phyloP scores from a whole-genome alignment of 495 filamentous ascomycete genomes.

The Xylona heveae region DNA sequence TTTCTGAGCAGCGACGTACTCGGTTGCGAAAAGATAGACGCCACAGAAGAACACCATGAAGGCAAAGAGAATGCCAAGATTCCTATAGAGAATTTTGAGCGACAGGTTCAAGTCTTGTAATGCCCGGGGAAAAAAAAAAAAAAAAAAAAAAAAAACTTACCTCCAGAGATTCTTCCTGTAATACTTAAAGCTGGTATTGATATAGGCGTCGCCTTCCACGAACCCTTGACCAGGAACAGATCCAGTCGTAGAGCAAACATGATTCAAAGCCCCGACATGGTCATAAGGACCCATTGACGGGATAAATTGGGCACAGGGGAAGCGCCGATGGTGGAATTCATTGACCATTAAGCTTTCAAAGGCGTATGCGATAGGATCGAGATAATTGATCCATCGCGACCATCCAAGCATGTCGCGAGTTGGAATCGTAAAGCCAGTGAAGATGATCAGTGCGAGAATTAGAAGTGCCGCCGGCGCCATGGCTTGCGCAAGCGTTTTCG shows the following conservation, averaged over 20 bases:
- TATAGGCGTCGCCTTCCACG: constrained; percentile 49
- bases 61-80: constrained; percentile 58
- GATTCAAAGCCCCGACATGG: constrained; percentile 16
- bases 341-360: constrained; percentile 86
- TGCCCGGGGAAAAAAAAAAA: no score
- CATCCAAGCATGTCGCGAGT: constrained; percentile 54
- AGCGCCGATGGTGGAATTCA: constrained; percentile 51
- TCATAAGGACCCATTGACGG: constrained; percentile 18
- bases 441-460: constrained; percentile 66
- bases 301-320: constrained; percentile 26
- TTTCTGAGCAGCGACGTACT: constrained; percentile 53
- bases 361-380: constrained; percentile 69
- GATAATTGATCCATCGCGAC: constrained; percentile 74
- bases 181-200: constrained; percentile 38
- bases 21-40: constrained; percentile 48
- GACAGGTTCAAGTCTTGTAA: no score
- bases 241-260: constrained; percentile 41
- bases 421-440: constrained; percentile 80
- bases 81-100: no score
- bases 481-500: constrained; percentile 60
- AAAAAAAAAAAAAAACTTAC: no score
- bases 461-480: constrained; percentile 67
- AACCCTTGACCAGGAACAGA: constrained; percentile 29
- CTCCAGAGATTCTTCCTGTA: constrained; percentile 42
- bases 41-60: constrained; percentile 48